A percentile compares a stretch with the other conserved stretches of the same genome.
These are phyloP conservation scores for Rubia peregrina DNA, from an alignment of 305 asterid species.

Conservation along the genomic window DNA sequence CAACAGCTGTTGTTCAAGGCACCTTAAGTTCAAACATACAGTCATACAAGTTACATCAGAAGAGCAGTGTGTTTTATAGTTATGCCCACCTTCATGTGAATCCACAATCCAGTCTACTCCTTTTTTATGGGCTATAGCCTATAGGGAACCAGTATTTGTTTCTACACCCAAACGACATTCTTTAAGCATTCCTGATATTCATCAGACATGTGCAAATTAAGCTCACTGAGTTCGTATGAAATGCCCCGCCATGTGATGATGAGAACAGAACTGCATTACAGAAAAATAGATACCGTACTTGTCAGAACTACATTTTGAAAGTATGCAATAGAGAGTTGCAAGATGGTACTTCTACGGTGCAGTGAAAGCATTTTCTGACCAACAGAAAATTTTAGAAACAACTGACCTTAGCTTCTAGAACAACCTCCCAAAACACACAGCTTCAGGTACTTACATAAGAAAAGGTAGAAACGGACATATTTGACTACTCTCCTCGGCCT, in stretches of 20 bases:
- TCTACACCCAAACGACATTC: constrained; percentile 77
- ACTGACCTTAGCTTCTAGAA: constrained; percentile 1
- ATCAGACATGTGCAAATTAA: constrained; percentile 90
- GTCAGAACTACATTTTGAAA: not conserved
- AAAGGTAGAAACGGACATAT: not conserved
- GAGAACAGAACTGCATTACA: constrained; percentile 84
- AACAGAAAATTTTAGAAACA: not conserved
- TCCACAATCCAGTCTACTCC: constrained; percentile 81
- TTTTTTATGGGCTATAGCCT: constrained; percentile 55
- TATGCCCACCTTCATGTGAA: constrained; percentile 55
- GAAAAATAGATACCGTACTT: constrained; percentile 23
- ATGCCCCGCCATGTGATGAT: constrained; percentile 79
- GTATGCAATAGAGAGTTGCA: not conserved
- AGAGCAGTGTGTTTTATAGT: constrained; percentile 63
- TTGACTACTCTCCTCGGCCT: not conserved
- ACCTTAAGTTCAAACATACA: constrained; percentile 78
- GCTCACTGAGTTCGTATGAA: constrained; percentile 88
- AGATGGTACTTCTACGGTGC: not conserved
- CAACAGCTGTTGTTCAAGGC: constrained; percentile 77
- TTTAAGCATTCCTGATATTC: constrained; percentile 92
- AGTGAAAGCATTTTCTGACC: not conserved
- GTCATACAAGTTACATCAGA: constrained; percentile 92
- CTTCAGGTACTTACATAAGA: not conserved
- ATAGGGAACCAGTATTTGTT: constrained; percentile 71
- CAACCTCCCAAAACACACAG: not conserved